Percentiles rank a stretch among this genome's conserved stretches.
Conservation (phyloP, 352 stramenopile genomes). For the Globisporangium recalcitrans region DNA sequence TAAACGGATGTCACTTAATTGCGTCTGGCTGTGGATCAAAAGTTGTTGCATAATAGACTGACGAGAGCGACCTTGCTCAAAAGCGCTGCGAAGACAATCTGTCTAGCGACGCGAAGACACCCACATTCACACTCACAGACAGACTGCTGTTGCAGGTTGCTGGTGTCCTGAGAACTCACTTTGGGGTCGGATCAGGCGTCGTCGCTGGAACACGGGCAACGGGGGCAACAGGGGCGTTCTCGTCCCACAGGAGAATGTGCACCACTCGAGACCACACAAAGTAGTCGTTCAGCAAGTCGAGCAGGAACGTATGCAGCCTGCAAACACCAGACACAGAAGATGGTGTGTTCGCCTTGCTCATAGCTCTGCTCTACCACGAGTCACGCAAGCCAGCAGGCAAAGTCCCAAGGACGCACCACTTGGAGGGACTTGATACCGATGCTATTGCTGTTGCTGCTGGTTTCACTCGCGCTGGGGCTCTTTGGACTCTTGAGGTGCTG, state of each 20-base stretch:
- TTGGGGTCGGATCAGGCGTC: background rate
- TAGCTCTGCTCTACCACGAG: background rate
- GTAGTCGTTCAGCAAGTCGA: conserved; percentile 69
- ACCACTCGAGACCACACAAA: conserved; percentile 75
- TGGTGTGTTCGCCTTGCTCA: background rate
- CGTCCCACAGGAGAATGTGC: conserved; percentile 65
- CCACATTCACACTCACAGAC: too few relatives aligned
- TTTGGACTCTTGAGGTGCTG: conserved; percentile 30
- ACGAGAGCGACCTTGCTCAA: too few relatives aligned
- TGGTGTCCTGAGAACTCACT: background rate
- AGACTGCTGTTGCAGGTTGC: too few relatives aligned
- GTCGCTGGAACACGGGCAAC: background rate
- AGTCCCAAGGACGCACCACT: conserved; percentile 42
- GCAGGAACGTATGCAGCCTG: conserved; percentile 74
- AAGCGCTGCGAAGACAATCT: too few relatives aligned
- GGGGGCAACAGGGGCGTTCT: conserved; percentile 16
- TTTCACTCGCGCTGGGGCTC: conserved; percentile 19
- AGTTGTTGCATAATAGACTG: too few relatives aligned
- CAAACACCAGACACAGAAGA: background rate
- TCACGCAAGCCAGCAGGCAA: background rate
- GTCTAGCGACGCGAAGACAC: too few relatives aligned
- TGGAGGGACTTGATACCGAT: conserved; percentile 25
- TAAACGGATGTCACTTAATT: too few relatives aligned
- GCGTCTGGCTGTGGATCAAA: too few relatives aligned
- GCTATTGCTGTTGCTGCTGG: background rate